phyloP scores from a whole-genome alignment of 768 basidiomycete species.

The Russula earlei region DNA sequence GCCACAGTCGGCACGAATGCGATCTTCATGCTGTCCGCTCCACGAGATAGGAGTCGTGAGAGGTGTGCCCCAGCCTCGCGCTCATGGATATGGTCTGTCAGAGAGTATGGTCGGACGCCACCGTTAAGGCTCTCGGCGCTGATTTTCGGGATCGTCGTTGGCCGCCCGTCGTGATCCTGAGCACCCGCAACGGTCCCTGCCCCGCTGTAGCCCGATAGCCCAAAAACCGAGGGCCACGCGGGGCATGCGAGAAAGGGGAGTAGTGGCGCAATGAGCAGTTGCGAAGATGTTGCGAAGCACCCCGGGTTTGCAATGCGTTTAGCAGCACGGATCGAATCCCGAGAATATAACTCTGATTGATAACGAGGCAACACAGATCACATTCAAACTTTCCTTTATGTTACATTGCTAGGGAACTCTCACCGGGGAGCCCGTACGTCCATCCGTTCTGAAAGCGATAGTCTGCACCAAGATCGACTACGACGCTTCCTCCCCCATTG shows the following conservation, averaged over 20 bases:
- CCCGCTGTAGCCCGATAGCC: constrained; percentile 89
- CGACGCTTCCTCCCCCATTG: constrained; percentile 49
- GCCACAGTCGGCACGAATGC: constrained; percentile 84
- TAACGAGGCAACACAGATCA: constrained; percentile 26
- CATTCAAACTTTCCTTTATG: constrained; percentile 25
- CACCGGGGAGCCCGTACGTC: constrained; percentile 99
- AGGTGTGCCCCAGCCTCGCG: constrained; percentile 88
- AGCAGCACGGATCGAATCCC: constrained; percentile 53
- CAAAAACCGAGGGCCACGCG: constrained; percentile 77
- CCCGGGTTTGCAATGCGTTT: constrained; percentile 95
- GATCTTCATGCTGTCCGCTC: constrained; percentile 38
- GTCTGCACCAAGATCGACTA: constrained; percentile 92
- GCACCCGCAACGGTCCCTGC: constrained; percentile 76
- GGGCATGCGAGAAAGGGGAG: constrained; percentile 54
- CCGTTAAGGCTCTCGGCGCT: constrained; percentile 63
- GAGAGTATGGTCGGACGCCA: constrained; percentile 73
- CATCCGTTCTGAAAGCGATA: constrained; percentile 91
- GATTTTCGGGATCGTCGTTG: constrained; percentile 74
- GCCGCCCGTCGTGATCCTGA: constrained; percentile 56
- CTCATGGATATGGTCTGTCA: constrained; percentile 99
- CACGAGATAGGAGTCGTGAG: constrained; percentile 41
- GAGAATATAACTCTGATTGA: constrained; percentile 81
- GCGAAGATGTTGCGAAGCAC: constrained; percentile 90
- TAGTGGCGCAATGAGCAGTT: constrained; percentile 86
- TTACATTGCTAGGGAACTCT: constrained; percentile 43